Base-by-base conservation (phyloP, 305 asterid genomes). In the Rubia peregrina region DNA sequence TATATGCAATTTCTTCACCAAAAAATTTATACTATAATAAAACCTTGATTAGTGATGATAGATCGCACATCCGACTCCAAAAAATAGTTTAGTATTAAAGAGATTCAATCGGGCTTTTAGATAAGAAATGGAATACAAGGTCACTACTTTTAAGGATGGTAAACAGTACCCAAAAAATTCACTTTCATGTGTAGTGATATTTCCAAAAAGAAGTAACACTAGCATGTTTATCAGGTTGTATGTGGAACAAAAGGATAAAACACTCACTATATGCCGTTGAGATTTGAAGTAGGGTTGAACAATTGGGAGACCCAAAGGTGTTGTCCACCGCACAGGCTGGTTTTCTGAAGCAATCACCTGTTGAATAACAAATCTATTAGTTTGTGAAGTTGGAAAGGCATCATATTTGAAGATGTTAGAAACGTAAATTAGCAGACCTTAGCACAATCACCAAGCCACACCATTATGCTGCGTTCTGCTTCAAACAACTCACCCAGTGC, bases 301-400 rank as follows among this genome's bases (percentile, higher is more conserved):
- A 75, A 94, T 97, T 40, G 99, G 99, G 68, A 94, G 97, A 74
- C 99, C 99, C 66, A 94, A 95, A 53, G 98, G 99, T 79, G 97
- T 94, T 71, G 94, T 94, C 99, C 99, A 94, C 70, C 79, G 66
- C 80, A 94, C 98, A 8, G 99, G 87, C 72, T 89, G 84, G 71
- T 94, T 94, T 83, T 87, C 94, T 14, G 89, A 82, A 72, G 98
- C 97, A 82, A 91, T 94, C 17, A 91, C 56, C 97, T 94, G 87
- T 80, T 69, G 76, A 80, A 67, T 73, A 51, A 48, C 30, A 26
- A 19, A 36, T 19, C 42, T 43, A 12, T 72, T 36, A 48, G 43
- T 13, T 9, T 33, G 42, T 7, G 48, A 41, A 49, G 56, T 43
- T 55, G 61, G 21, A 65, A 16, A 12, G 33, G 70, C 13, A 14